Conservation (phyloP, 2,329 filamentous ascomycete genomes). For the Colletotrichum sp. region DNA sequence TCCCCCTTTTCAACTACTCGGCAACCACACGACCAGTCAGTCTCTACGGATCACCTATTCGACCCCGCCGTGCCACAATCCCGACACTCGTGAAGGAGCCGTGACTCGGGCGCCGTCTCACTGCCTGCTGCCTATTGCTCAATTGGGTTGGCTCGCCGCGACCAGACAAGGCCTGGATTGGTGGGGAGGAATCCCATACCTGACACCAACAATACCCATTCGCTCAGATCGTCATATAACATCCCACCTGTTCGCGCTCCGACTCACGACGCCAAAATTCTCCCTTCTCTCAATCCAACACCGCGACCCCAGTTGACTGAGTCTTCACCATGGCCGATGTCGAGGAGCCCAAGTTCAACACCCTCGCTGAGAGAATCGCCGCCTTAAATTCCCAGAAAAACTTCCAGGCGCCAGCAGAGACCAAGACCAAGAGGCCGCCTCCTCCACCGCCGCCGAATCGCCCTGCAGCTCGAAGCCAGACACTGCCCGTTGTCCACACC, state of each 20-base stretch:
- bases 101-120: slow-evolving; percentile 2
- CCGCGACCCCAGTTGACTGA: not conserved
- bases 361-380: slow-evolving; percentile 66
- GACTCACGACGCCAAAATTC: not conserved
- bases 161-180: not conserved
- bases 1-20: not conserved
- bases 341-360: slow-evolving; percentile 66
- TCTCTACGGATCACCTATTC: not conserved
- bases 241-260: not conserved
- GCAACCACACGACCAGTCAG: not conserved
- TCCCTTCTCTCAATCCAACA: not conserved
- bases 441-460: slow-evolving; percentile 51
- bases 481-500: slow-evolving; percentile 37
- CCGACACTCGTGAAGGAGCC: not conserved
- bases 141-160: not conserved
- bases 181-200: not conserved
- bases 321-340: slow-evolving; percentile 57
- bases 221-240: slow-evolving; percentile 3
- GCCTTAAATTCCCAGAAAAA: slow-evolving; percentile 67
- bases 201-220: not conserved
- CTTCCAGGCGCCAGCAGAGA: slow-evolving; percentile 49
- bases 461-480: slow-evolving; percentile 40
- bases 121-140: slow-evolving; percentile 15
- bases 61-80: not conserved
- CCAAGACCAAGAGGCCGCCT: slow-evolving; percentile 41